phyloP scores from a whole-genome alignment of 805 yeast species.

The Starmerella apis region DNA sequence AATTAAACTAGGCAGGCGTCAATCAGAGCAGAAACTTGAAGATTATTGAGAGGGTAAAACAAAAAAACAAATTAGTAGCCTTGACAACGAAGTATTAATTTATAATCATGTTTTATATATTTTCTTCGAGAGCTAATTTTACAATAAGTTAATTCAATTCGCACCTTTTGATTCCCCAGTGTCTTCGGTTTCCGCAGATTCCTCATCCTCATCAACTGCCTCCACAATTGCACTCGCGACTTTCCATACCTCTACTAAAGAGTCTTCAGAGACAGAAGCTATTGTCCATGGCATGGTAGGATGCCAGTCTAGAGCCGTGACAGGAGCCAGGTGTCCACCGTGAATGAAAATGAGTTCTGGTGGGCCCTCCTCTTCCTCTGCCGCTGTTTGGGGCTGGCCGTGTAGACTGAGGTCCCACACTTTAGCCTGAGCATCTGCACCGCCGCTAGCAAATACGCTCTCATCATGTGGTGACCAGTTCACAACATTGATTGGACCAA shows the following conservation, averaged over 20 bases:
- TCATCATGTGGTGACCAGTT: slow-evolving; percentile 45
- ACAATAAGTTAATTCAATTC: neutral
- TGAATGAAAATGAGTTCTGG: slow-evolving; percentile 72
- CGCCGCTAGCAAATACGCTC: slow-evolving; percentile 45
- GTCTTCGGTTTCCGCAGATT: slow-evolving; percentile 1
- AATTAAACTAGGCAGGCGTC: too few relatives aligned
- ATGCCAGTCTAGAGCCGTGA: slow-evolving; percentile 60
- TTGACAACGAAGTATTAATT: too few relatives aligned
- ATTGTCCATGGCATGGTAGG: slow-evolving; percentile 48
- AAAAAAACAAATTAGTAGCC: too few relatives aligned
- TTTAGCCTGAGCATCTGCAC: slow-evolving; percentile 59
- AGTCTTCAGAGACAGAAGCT: slow-evolving; percentile 67
- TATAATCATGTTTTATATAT: too few relatives aligned
- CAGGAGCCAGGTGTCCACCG: slow-evolving; percentile 72
- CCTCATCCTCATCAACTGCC: slow-evolving; percentile 8
- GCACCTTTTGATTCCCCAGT: neutral
- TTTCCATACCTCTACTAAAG: slow-evolving; percentile 65
- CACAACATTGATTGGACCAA: slow-evolving; percentile 45
- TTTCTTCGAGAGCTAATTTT: neutral
- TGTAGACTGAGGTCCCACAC: slow-evolving; percentile 59
- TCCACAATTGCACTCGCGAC: slow-evolving; percentile 41
- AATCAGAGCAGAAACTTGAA: too few relatives aligned
- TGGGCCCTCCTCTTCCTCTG: slow-evolving; percentile 52
- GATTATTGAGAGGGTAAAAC: too few relatives aligned
- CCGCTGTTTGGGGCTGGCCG: slow-evolving; percentile 44